Conservation (phyloP, 495 filamentous ascomycete species). For the Aspergillus ostianus region DNA sequence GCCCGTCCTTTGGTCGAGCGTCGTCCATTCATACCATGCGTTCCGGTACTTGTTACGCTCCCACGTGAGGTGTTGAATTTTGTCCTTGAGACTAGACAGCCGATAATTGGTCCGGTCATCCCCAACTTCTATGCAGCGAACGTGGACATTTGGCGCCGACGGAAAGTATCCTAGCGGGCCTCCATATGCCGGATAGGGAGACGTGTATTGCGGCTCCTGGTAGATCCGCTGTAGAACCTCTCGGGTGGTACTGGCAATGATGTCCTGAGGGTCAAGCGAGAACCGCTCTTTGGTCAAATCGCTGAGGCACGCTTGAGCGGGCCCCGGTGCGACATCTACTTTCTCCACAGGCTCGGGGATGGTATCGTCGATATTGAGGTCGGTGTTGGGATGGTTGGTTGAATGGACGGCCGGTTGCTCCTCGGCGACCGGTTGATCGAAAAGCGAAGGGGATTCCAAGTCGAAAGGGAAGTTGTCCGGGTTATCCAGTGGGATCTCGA, state of each 20-base stretch:
- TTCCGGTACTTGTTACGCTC: constrained; percentile 26
- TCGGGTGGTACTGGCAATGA: constrained; percentile 17
- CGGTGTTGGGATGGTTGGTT: background rate
- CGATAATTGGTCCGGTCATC: constrained; percentile 17
- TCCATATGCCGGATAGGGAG: constrained; percentile 26
- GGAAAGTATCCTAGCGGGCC: constrained; percentile 28
- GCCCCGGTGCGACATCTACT: background rate
- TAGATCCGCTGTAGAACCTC: constrained; percentile 20
- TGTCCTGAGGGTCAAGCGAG: constrained; percentile 17
- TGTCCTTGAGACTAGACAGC: constrained; percentile 11
- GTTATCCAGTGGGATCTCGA: constrained; percentile 11
- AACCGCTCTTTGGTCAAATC: constrained; percentile 25
- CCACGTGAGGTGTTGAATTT: constrained; percentile 17
- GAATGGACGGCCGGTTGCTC: background rate
- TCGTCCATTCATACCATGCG: constrained; percentile 15
- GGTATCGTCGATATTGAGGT: background rate
- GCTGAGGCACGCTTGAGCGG: constrained; percentile 10
- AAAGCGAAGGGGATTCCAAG: constrained; percentile 2
- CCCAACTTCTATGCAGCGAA: constrained; percentile 23
- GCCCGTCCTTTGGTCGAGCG: constrained; percentile 18
- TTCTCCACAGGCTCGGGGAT: background rate
- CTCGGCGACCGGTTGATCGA: background rate
- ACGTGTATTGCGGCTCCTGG: constrained; percentile 20
- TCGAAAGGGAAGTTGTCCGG: constrained; percentile 1
- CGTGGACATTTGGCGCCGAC: constrained; percentile 24